Evolutionary conservation across 371 early-diverging fungal genomes (phyloP).

Genomic region (Umbelopsis sp.): DNA sequence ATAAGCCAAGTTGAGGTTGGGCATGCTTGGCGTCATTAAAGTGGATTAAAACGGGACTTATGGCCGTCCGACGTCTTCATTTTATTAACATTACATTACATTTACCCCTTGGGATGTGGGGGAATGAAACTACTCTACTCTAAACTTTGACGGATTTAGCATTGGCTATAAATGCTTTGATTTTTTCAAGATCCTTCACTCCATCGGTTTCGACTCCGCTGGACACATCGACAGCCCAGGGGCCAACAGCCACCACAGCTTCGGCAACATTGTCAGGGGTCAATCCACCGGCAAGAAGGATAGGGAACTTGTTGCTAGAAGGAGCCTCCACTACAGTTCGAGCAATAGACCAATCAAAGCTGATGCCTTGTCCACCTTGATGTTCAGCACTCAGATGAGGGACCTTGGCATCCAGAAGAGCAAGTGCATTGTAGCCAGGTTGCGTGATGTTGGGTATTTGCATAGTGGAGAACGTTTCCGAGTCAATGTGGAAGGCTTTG

Average conservation of each 20-base stretch:
- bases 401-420: slow-evolving; percentile 75
- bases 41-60: too few relatives aligned
- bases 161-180: slow-evolving; percentile 63
- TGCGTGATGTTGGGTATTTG: slow-evolving; percentile 48
- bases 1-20: too few relatives aligned
- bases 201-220: slow-evolving; percentile 88
- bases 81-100: too few relatives aligned
- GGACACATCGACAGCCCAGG: slow-evolving; percentile 92
- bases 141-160: slow-evolving; percentile 41
- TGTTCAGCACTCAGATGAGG: slow-evolving; percentile 46
- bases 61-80: too few relatives aligned
- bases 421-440: slow-evolving; percentile 67
- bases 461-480: slow-evolving; percentile 35
- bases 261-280: slow-evolving; percentile 78
- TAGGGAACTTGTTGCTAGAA: slow-evolving; percentile 56
- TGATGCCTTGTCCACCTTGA: slow-evolving; percentile 74
- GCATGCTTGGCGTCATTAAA: too few relatives aligned
- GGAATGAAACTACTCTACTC: neutral
- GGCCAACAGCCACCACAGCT: slow-evolving; percentile 70
- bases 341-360: slow-evolving; percentile 85
- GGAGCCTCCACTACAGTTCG: slow-evolving; percentile 50
- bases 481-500: slow-evolving; percentile 87
- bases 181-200: slow-evolving; percentile 69
- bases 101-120: too few relatives aligned
- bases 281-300: slow-evolving; percentile 92